Base-by-base conservation (phyloP, 2,329 filamentous ascomycete genomes). In the Capronia epimyces region DNA sequence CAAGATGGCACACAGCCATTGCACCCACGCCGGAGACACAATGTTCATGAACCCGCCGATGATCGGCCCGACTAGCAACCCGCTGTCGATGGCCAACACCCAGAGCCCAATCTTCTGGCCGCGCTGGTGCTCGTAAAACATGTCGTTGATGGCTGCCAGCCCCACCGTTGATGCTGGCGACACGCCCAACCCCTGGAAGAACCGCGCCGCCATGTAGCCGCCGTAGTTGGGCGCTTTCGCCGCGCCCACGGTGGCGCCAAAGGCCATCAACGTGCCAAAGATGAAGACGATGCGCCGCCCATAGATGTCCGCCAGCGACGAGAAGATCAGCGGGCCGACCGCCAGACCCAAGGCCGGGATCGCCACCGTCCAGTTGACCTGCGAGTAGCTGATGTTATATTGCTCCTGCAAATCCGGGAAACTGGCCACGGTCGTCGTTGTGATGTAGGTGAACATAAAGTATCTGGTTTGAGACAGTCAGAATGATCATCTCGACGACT, bases 391-490 rank as follows among this genome's bases (percentile, higher is more conserved):
- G 53, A 75, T 69, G 39, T 60, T 48, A 59, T 74, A 79, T 46
- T 74, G 66, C 1, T 69, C 64, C 58, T 80, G 71, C 18, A 80
- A 68, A 18, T 70, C 65, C 1, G 70, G 63, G 54, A 79, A 80
- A 0, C 76, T 77, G 1, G 77, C 76, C 1, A 80, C 74, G 0
- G 76, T 77, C 0, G 74, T 77, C 1, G 77, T 80, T 0, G 77
- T 80, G 53, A 80, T 70, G 64, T 79, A 81, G 13, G 78, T 80
- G 65, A 80, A 78, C 55, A 80, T 65, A 59, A 80, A 80, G 58
- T 79, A 78, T 55, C 74, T 76, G 27, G 18, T 7, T 20, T 5
- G 6, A 37, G 8, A 18, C 15, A 18, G 34, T 37, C 34, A 20
- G 24, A 24, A 3, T 16, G 9, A 6, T 4, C 3, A 25, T 25